A percentile compares a stretch with the other conserved stretches of the same genome.
These are phyloP conservation scores for Austropuccinia psidii DNA, from an alignment of 1,284 basidiomycete species.

Conservation along the genomic window DNA sequence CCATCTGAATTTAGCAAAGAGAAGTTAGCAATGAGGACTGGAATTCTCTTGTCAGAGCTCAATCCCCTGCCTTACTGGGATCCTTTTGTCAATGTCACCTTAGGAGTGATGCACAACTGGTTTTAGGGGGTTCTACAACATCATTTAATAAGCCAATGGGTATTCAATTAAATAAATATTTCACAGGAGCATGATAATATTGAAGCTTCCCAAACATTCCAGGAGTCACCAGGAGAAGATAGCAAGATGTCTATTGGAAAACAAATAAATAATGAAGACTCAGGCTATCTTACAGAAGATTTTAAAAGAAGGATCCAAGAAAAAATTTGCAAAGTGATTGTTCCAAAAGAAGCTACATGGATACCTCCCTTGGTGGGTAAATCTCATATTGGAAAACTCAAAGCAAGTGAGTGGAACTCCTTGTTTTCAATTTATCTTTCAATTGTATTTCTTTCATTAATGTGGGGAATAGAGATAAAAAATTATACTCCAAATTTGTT, in stretches of 20 bases:
- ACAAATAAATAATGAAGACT: too few relatives aligned
- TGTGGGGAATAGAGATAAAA: background rate
- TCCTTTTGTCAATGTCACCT: background rate
- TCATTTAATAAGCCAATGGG: background rate
- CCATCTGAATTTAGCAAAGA: background rate
- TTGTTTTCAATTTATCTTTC: constrained; percentile 37
- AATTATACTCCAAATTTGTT: background rate
- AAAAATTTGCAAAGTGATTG: constrained; percentile 2
- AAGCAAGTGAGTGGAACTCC: constrained; percentile 37
- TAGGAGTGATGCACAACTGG: constrained; percentile 19
- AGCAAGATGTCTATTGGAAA: background rate
- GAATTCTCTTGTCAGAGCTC: constrained; percentile 11
- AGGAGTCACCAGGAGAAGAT: background rate
- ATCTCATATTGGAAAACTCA: constrained; percentile 37
- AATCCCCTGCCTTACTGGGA: constrained; percentile 13
- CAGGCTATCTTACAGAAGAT: background rate
- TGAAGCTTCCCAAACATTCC: background rate
- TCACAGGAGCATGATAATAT: too few relatives aligned
- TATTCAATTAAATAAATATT: too few relatives aligned
- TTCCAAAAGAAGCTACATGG: constrained; percentile 32
- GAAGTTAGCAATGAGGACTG: background rate
- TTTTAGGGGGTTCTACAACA: constrained; percentile 9
- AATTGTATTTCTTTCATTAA: constrained; percentile 2
- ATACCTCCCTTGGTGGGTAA: constrained; percentile 30
- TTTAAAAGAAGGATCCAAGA: background rate